Conservation (phyloP, 2,329 filamentous ascomycete species). For the Verticillium tricorpus region DNA sequence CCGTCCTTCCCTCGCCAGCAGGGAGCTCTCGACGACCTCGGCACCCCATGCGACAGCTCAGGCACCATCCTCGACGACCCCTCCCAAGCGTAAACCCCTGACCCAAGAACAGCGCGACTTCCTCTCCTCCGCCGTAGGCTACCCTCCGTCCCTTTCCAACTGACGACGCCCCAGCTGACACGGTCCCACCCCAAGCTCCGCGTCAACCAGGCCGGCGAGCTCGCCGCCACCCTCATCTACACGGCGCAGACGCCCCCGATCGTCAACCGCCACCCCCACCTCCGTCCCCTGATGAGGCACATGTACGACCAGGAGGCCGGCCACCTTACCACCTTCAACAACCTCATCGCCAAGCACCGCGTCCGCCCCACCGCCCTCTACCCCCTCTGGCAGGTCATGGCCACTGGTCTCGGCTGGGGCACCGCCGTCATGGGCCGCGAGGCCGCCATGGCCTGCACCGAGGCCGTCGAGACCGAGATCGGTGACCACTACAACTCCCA, state of each 20-base stretch:
- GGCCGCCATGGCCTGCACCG: conserved; percentile 97
- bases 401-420: conserved; percentile 79
- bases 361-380: conserved; percentile 91
- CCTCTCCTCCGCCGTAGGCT: conserved; percentile 63
- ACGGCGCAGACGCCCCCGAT: conserved; percentile 81
- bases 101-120: conserved; percentile 68
- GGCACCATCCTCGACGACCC: conserved; percentile 18
- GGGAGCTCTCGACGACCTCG: conserved; percentile 1
- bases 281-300: conserved; percentile 88
- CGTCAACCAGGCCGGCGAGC: conserved; percentile 95
- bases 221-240: conserved; percentile 96
- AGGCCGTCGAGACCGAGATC: conserved; percentile 98
- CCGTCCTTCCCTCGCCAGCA: not conserved
- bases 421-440: conserved; percentile 87
- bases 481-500: conserved; percentile 94
- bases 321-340: conserved; percentile 83
- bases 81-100: conserved; percentile 52
- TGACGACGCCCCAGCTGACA: conserved; percentile 1
- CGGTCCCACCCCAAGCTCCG: conserved; percentile 54
- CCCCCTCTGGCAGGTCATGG: conserved; percentile 79
- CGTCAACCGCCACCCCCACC: conserved; percentile 74
- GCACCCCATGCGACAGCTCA: not conserved
- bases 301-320: conserved; percentile 97
- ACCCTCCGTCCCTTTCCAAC: conserved; percentile 3
- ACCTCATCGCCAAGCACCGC: conserved; percentile 76